Base-by-base conservation (phyloP, 2,329 filamentous ascomycete species). In the Exserohilum turcica region DNA sequence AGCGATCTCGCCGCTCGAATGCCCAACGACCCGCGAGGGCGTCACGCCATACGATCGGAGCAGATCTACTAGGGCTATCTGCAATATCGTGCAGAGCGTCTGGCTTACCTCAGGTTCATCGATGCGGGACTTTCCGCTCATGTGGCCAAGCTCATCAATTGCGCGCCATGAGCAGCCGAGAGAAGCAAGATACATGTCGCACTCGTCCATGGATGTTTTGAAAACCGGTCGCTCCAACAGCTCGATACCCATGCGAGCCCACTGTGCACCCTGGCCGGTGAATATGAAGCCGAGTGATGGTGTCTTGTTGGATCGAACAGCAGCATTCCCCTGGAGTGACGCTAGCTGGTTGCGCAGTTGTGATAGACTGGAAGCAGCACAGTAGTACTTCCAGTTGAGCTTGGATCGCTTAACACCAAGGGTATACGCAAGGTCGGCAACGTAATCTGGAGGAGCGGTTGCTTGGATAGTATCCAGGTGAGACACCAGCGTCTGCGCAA, bases 1-100 rank as follows among this genome's bases (percentile, higher is more conserved):
- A 1, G 63, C 66, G 24, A 72, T 68, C 33, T 72, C 69, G 6
- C 69, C 69, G 21, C 48, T 57, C 6, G 69, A 72, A 48, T 72
- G 69, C 1, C 68, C 69, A 15, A 65, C 49, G 29, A 63, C 57
- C 3, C 47, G 28, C 0, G 53, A 44, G 2, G 62, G 57, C 2
- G n/a, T 10, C n/a, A 67, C 27, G 0, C 53, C 52, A 46, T 45
- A 54, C 1, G 45, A 44, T 2, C 15, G n/a, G 3, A 67, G 40
- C 3, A 61, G 39, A n/a, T 63, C 61, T 0, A 61, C 46, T 1
- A 64, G 29, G 2, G 61, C 64, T 1, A 67, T 24, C 36, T 67
- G 64, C 1, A 66, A 21, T 2, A 36, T 39, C 1, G 53, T 45
- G 28, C 58, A 63, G 15, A 54, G 27, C 2, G 63, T 54, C 40